Evolutionary conservation across 1,139 yeast species (phyloP).

Genomic region (Magnusiomyces ingens): DNA sequence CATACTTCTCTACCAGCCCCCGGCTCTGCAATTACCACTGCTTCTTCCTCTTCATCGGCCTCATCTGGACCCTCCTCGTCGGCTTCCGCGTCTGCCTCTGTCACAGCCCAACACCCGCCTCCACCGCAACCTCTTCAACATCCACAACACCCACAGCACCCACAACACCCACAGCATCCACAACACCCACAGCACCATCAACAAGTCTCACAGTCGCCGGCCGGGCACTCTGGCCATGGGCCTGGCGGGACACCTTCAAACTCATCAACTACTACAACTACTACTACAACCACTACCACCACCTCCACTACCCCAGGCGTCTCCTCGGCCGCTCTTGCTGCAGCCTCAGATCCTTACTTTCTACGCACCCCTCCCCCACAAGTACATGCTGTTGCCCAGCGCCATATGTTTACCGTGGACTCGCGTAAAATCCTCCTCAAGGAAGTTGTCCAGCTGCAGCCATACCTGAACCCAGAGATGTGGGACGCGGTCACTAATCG

Average conservation of each 20-base stretch:
- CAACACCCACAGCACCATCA: background rate
- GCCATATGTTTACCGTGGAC: conserved; percentile 14
- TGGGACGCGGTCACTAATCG: conserved; percentile 16
- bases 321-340: background rate
- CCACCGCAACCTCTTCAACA: background rate
- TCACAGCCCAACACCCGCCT: background rate
- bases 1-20: conserved; percentile 1
- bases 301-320: conserved; percentile 1
- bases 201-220: conserved; percentile 47
- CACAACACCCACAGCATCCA: background rate
- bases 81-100: background rate
- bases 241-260: too few species aligned
- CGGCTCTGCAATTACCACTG: background rate
- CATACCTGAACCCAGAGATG: conserved; percentile 14
- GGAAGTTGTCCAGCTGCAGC: conserved; percentile 12
- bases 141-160: background rate
- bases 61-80: background rate
- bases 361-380: conserved; percentile 11
- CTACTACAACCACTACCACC: background rate
- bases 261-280: background rate
- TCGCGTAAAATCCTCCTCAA: conserved; percentile 12
- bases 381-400: conserved; percentile 14
- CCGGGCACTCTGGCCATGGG: conserved; percentile 33
- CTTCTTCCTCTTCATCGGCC: background rate
- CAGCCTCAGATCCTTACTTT: background rate